These are phyloP conservation scores for Aureobasidium melanogenum DNA, from an alignment of 2,329 filamentous ascomycete genomes.

Conservation along the genomic window DNA sequence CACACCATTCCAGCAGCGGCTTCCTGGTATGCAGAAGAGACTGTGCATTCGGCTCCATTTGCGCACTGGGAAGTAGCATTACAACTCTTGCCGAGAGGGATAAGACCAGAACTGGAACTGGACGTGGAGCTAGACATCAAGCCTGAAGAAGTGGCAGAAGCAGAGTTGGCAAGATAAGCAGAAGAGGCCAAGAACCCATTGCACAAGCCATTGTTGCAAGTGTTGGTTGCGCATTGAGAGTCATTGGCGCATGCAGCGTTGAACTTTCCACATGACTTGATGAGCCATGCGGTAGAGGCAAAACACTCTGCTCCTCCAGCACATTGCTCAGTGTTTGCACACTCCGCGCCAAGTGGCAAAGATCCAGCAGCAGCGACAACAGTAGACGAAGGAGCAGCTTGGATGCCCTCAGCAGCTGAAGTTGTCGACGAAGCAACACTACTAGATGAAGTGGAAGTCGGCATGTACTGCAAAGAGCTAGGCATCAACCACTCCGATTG, in stretches of 20 bases:
- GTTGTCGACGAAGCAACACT: not conserved
- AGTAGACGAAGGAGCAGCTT: constrained; percentile 3
- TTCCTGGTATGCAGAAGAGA: constrained; percentile 14
- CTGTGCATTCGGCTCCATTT: constrained; percentile 17
- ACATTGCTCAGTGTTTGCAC: constrained; percentile 16
- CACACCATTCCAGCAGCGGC: constrained; percentile 7
- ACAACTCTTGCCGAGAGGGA: constrained; percentile 17
- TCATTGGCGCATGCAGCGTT: constrained; percentile 18
- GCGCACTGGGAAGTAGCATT: constrained; percentile 15
- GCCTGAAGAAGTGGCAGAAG: constrained; percentile 11
- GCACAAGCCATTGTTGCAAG: constrained; percentile 20
- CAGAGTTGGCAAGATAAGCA: not conserved
- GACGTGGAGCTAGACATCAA: not conserved
- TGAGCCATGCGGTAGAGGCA: constrained; percentile 13
- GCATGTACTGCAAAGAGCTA: not conserved
- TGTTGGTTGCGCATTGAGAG: constrained; percentile 20
- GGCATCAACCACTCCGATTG: not conserved
- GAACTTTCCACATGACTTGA: constrained; percentile 19
- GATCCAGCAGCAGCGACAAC: constrained; percentile 17
- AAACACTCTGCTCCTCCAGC: constrained; percentile 16
- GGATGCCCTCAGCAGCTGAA: not conserved
- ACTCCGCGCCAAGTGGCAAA: constrained; percentile 16
- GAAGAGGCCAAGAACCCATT: constrained; percentile 17
- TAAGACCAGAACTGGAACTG: constrained; percentile 9
- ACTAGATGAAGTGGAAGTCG: not conserved